A percentile compares a stretch with the other conserved stretches of the same genome.
These are phyloP conservation scores for Nemania sp. DNA, from an alignment of 2,329 filamentous ascomycete species.

Conservation along the genomic window DNA sequence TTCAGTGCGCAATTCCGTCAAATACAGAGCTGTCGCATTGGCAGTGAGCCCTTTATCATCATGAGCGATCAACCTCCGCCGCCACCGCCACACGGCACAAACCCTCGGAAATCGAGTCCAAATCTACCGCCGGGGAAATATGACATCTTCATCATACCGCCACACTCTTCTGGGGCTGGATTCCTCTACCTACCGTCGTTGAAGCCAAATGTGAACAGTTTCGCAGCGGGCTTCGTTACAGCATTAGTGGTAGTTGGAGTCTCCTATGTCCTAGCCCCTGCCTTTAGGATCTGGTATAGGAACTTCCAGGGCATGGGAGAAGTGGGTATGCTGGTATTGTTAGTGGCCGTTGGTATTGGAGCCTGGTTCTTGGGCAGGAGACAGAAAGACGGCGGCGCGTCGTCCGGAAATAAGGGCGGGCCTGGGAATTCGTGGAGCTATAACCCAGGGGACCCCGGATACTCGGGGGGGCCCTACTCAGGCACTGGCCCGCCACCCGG, in stretches of 20 bases:
- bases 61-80: constrained; percentile 63
- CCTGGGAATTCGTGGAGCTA: constrained; percentile 32
- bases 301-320: constrained; percentile 73
- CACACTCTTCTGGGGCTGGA: constrained; percentile 84
- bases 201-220: constrained; percentile 84
- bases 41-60: constrained; percentile 67
- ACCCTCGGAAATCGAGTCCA: constrained; percentile 67
- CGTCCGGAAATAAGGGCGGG: constrained; percentile 30
- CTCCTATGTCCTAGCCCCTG: constrained; percentile 74
- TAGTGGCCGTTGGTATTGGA: constrained; percentile 73
- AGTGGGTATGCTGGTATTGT: constrained; percentile 71
- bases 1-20: constrained; percentile 36
- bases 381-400: constrained; percentile 53
- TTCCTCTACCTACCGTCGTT: constrained; percentile 95
- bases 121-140: constrained; percentile 84
- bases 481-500: constrained; percentile 25
- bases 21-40: constrained; percentile 14
- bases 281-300: constrained; percentile 73
- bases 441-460: constrained; percentile 33
- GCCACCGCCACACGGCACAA: constrained; percentile 82
- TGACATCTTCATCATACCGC: constrained; percentile 96
- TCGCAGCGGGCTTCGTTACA: constrained; percentile 81
- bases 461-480: constrained; percentile 28
- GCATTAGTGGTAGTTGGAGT: constrained; percentile 74
- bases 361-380: constrained; percentile 78